phyloP scores from a whole-genome alignment of 352 stramenopile species.

The Peronosclerospora sorghi region DNA sequence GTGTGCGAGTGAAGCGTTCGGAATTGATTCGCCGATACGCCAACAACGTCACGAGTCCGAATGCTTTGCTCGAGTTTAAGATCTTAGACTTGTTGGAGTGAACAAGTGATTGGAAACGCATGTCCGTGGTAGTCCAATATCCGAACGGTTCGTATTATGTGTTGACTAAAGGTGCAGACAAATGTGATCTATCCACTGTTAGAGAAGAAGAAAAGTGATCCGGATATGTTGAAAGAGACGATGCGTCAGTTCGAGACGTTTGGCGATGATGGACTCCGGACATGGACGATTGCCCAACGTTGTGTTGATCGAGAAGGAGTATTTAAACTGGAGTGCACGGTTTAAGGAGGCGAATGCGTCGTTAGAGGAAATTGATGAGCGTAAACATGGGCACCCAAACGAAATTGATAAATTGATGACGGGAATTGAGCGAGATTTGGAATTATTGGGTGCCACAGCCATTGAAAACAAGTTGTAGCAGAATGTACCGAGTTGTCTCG shows the following conservation, averaged over 20 bases:
- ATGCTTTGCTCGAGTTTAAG: slow-evolving; percentile 53
- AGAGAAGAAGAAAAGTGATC: slow-evolving; percentile 43
- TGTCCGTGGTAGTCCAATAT: slow-evolving; percentile 69
- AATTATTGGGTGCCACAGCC: slow-evolving; percentile 79
- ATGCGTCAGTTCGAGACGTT: slow-evolving; percentile 64
- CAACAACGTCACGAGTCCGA: slow-evolving; percentile 19
- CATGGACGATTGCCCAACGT: slow-evolving; percentile 64
- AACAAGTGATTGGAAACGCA: too few relatives aligned
- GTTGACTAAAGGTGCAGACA: slow-evolving; percentile 88
- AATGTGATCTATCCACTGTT: slow-evolving; percentile 83
- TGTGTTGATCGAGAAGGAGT: slow-evolving; percentile 45
- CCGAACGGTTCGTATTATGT: slow-evolving; percentile 58
- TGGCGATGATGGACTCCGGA: slow-evolving; percentile 74
- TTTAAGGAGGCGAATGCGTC: slow-evolving; percentile 60
- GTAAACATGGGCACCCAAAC: slow-evolving; percentile 53
- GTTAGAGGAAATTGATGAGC: slow-evolving; percentile 73
- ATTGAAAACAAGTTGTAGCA: slow-evolving; percentile 92
- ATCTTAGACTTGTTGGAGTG: slow-evolving; percentile 95
- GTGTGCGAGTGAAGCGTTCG: slow-evolving; percentile 36
- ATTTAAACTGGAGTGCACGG: slow-evolving; percentile 42
- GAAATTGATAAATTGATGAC: slow-evolving; percentile 61
- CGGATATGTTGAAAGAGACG: slow-evolving; percentile 45
- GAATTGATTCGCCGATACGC: slow-evolving; percentile 23
- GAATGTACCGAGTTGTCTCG: slow-evolving; percentile 80
- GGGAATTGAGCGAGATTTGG: slow-evolving; percentile 74